Evolutionary conservation across 148 eudicot genomes (phyloP).

Genomic region (Spergularia bocconei): DNA sequence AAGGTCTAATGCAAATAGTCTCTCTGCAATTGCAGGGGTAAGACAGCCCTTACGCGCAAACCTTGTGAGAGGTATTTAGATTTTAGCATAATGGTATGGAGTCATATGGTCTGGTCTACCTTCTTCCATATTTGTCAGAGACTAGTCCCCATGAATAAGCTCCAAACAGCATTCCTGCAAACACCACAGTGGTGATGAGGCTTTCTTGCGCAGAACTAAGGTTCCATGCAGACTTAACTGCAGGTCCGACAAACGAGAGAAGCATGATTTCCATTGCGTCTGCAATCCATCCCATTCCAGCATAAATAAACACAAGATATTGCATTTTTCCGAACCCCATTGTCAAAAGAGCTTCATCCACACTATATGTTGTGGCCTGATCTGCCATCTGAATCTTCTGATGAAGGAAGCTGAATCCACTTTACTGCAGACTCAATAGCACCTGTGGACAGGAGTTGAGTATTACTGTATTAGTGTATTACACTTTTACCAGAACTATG

Average conservation of each 20-base stretch:
- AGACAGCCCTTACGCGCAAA: background rate
- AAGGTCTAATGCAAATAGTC: background rate
- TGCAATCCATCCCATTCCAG: constrained; percentile 37
- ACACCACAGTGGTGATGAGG: constrained; percentile 30
- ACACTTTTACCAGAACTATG: background rate
- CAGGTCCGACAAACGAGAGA: constrained; percentile 36
- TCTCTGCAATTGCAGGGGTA: background rate
- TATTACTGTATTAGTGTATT: background rate
- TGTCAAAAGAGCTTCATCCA: constrained; percentile 29
- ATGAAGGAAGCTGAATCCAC: background rate
- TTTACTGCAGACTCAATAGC: background rate
- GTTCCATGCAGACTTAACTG: constrained; percentile 28
- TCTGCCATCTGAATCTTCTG: constrained; percentile 18
- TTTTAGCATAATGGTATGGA: too few relatives aligned
- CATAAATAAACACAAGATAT: constrained; percentile 26
- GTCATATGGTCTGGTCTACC: constrained; percentile 2
- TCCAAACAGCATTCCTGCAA: constrained; percentile 35
- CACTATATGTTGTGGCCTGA: constrained; percentile 22
- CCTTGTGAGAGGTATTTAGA: too few relatives aligned
- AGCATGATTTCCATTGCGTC: constrained; percentile 40
- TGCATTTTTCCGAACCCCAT: constrained; percentile 32
- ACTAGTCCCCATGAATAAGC: constrained; percentile 36
- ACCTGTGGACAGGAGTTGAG: background rate
- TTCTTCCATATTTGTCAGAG: constrained; percentile 34
- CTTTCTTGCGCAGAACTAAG: constrained; percentile 30